Base-by-base conservation (phyloP, 352 stramenopile species). In the Phytophthora pini region DNA sequence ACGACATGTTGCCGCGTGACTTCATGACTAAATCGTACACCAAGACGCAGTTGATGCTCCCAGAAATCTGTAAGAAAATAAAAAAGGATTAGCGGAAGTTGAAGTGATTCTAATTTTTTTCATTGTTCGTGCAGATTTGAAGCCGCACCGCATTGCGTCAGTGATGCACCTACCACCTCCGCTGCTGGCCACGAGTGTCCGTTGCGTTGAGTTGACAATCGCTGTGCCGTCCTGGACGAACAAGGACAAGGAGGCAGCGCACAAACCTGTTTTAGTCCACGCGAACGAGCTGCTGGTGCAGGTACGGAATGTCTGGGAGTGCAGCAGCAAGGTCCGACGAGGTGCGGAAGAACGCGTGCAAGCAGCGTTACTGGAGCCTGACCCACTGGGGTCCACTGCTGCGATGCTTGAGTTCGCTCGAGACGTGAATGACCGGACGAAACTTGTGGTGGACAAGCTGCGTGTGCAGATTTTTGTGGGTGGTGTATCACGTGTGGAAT, bases 371-470 rank as follows among this genome's bases (percentile, higher is more conserved):
- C 58, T 88, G 43, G 79, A 89, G 26, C 65, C 82, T 0, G 82
- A 89, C 22, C 82, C 80, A 13, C 65, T 92, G 17, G 82, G 82
- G 2, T 89, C 80, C 15, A 84, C 84, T 59, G 82, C 79, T 48
- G 78, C 77, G 3, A 82, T 77, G 80, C 82, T 88, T 43, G 67
- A 71, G 46, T 89, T 90, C 43, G 70, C 80, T 12, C 76, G 68
- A 26, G 72, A 87, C 47, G 70, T 92, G 20, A 75, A 56, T 66
- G 80, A 89, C 49, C 74, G 77, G 0, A 67, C 85, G 0, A 79
- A 88, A 17, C 20, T 89, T 2, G 32, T 71, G 4, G 77, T 87
- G 8, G 76, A 87, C 52, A 88, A 82, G 10, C 36, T 91, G 5
- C 74, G 61, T 15, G 48, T 91, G 34, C 82, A 86, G 58, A 50